A percentile compares a stretch with the other conserved stretches of the same genome.
phyloP scores from a whole-genome alignment of 2,329 filamentous ascomycete species.

The Rosellinia necatrix region DNA sequence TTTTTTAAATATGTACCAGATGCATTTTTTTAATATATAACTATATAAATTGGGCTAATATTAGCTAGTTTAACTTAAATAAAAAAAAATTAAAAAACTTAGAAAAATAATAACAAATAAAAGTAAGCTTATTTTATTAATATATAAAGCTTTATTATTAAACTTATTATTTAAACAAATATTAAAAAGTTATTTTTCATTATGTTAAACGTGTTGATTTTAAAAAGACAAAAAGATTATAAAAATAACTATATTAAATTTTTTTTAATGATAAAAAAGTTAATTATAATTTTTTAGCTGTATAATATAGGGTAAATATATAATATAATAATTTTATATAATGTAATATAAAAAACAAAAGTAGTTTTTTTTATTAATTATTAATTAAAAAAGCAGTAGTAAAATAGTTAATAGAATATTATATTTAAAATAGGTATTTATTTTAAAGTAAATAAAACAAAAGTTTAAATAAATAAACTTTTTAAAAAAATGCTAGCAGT shows the following conservation, averaged over 20 bases:
- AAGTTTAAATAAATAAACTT: background rate
- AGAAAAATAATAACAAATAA: slow-evolving; percentile 1
- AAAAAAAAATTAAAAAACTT: background rate
- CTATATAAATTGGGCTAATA: too few species aligned
- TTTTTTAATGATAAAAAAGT: too few species aligned
- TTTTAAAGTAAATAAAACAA: background rate
- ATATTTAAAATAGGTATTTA: background rate
- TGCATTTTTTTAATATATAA: slow-evolving; percentile 2
- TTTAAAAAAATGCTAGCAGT: background rate
- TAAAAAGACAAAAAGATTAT: background rate
- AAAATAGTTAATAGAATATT: background rate
- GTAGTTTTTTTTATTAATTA: background rate
- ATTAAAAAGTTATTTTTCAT: background rate
- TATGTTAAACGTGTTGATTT: background rate
- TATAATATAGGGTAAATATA: background rate
- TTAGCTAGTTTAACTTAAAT: slow-evolving; percentile 1
- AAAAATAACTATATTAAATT: background rate
- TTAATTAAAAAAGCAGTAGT: too few species aligned
- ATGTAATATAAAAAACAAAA: background rate
- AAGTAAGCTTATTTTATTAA: background rate
- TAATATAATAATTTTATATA: background rate
- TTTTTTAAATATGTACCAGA: too few species aligned
- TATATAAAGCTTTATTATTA: background rate
- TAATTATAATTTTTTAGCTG: background rate
- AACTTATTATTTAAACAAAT: background rate